Evolutionary conservation across 176 grass and related monocot genomes (phyloP).

Genomic region (Lolium perenne): DNA sequence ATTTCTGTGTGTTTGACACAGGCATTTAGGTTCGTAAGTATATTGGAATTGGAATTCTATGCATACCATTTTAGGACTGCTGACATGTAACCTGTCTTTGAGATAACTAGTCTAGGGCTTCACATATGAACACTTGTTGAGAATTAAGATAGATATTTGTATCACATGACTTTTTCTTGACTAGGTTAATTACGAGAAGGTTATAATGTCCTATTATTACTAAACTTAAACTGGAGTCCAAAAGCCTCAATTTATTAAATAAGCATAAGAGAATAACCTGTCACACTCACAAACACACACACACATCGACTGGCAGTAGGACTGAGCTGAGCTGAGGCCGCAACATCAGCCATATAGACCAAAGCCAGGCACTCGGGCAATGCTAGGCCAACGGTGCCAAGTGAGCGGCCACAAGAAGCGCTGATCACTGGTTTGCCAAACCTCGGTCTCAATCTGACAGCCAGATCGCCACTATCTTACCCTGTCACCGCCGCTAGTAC

Average conservation of each 20-base stretch:
- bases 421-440: not conserved
- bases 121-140: not conserved
- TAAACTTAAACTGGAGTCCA: not conserved
- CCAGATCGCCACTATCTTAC: not conserved
- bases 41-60: not conserved
- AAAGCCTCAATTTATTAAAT: not conserved
- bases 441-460: not conserved
- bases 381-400: too few species aligned
- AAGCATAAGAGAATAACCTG: not conserved
- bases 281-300: not conserved
- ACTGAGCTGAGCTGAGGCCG: too few species aligned
- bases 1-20: slow-evolving; percentile 11
- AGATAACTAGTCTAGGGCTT: slow-evolving; percentile 21
- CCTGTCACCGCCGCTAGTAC: not conserved
- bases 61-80: slow-evolving; percentile 22
- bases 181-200: slow-evolving; percentile 12
- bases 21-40: slow-evolving; percentile 10
- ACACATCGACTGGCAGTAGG: not conserved
- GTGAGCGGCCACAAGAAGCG: too few species aligned
- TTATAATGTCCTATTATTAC: not conserved
- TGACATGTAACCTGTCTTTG: not conserved
- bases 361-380: too few species aligned
- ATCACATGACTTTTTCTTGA: not conserved
- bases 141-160: slow-evolving; percentile 1
- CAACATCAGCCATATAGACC: too few species aligned